Percentiles rank a stretch among this genome's conserved stretches.
Evolutionary conservation across 306 rosid species (phyloP).

Genomic region (Calophaca sinica): DNA sequence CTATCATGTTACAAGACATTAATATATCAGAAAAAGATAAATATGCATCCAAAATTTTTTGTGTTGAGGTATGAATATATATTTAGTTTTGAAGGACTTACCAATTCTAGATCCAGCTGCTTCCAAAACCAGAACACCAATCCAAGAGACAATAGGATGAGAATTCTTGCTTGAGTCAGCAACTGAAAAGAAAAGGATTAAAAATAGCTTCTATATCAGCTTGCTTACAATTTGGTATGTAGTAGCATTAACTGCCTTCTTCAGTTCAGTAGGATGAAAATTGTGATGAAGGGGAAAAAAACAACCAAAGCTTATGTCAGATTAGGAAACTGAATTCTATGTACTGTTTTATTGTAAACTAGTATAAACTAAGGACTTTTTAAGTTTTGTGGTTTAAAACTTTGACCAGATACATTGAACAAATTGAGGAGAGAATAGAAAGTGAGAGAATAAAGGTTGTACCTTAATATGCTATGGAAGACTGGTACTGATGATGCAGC

Average conservation of each 20-base stretch:
- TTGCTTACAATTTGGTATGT: background rate
- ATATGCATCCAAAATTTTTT: background rate
- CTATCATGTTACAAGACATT: constrained; percentile 36
- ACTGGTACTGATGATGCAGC: constrained; percentile 50
- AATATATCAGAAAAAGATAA: background rate
- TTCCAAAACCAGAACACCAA: constrained; percentile 31
- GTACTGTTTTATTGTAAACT: constrained; percentile 43
- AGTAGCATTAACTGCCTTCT: constrained; percentile 41
- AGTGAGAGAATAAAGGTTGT: constrained; percentile 47
- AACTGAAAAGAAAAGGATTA: no score
- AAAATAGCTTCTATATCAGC: no score
- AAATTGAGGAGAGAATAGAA: constrained; percentile 30
- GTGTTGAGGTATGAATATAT: background rate
- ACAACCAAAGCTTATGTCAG: constrained; percentile 61
- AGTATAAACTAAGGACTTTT: background rate
- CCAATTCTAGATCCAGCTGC: constrained; percentile 60
- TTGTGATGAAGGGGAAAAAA: constrained; percentile 53
- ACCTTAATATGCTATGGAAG: constrained; percentile 67
- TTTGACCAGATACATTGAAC: constrained; percentile 39
- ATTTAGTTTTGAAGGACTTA: constrained; percentile 45
- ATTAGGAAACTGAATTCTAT: constrained; percentile 52
- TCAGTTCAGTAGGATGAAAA: constrained; percentile 53
- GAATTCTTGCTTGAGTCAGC: background rate
- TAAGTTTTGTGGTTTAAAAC: constrained; percentile 27
- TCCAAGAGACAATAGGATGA: constrained; percentile 33